Evolutionary conservation across 2,329 filamentous ascomycete species (phyloP).

Genomic region (Fonsecaea pugnacius): DNA sequence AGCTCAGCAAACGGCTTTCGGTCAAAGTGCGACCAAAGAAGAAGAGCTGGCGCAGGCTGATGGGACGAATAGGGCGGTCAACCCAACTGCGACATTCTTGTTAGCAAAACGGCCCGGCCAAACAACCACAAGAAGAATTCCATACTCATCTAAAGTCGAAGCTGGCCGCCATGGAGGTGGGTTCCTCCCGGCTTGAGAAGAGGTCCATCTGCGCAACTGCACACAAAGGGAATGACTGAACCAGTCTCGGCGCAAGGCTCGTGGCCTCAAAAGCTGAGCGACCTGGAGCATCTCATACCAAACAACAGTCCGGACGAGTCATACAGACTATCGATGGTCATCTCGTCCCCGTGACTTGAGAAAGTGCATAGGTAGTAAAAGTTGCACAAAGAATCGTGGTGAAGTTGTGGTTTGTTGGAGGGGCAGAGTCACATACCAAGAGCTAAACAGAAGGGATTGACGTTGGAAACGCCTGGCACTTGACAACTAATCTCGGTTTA

Average conservation of each 20-base stretch:
- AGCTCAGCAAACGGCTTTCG: constrained; percentile 84
- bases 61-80: constrained; percentile 86
- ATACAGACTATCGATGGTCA: constrained; percentile 12
- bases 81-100: constrained; percentile 72
- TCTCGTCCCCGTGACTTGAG: constrained; percentile 19
- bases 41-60: constrained; percentile 93
- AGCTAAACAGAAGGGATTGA: constrained; percentile 1
- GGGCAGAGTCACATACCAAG: constrained; percentile 7
- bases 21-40: constrained; percentile 95
- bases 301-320: constrained; percentile 8
- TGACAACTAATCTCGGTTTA: not conserved
- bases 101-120: constrained; percentile 30
- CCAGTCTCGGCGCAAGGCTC: constrained; percentile 19
- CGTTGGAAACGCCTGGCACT: not conserved
- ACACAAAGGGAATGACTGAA: not conserved
- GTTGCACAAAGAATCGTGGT: constrained; percentile 2
- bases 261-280: constrained; percentile 18
- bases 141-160: constrained; percentile 64
- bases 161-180: constrained; percentile 64
- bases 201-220: constrained; percentile 19
- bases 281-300: constrained; percentile 35
- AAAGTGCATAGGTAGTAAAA: constrained; percentile 5
- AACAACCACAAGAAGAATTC: constrained; percentile 1
- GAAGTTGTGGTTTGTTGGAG: constrained; percentile 2
- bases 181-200: constrained; percentile 36